Conservation (phyloP, 176 grass and related monocot genomes). For the Hsuehochloa calcarea region DNA sequence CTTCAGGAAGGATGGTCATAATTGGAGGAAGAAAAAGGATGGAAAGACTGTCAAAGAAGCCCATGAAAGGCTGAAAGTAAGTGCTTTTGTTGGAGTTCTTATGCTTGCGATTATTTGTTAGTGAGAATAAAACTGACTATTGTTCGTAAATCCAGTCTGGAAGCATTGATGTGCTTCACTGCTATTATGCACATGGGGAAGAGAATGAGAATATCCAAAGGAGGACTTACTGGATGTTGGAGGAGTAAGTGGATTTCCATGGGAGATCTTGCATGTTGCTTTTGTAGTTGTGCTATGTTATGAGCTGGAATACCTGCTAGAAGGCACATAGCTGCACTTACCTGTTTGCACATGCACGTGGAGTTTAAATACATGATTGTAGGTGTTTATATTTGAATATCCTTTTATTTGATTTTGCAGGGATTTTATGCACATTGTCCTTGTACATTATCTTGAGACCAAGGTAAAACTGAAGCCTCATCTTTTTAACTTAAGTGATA, state of each 20-base stretch:
- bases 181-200: constrained; percentile 93
- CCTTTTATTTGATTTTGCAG: constrained; percentile 38
- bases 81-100: background rate
- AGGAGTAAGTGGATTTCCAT: constrained; percentile 49
- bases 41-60: constrained; percentile 72
- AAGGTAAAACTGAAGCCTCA: constrained; percentile 37
- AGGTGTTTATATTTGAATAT: constrained; percentile 12
- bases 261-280: background rate
- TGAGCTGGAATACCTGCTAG: background rate
- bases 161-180: constrained; percentile 87
- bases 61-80: constrained; percentile 70
- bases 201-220: constrained; percentile 85
- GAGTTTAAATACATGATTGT: background rate
- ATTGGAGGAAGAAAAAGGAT: constrained; percentile 71
- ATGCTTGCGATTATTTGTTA: background rate
- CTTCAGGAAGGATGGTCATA: constrained; percentile 69
- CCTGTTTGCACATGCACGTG: background rate
- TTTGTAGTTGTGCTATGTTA: background rate
- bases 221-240: constrained; percentile 90
- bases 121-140: background rate
- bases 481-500: constrained; percentile 8
- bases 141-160: constrained; percentile 50
- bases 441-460: constrained; percentile 72
- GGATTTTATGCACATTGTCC: constrained; percentile 77
- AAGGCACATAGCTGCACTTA: background rate